Base-by-base conservation (phyloP, 257 asterid genomes). In the Pogostemon cablin region DNA sequence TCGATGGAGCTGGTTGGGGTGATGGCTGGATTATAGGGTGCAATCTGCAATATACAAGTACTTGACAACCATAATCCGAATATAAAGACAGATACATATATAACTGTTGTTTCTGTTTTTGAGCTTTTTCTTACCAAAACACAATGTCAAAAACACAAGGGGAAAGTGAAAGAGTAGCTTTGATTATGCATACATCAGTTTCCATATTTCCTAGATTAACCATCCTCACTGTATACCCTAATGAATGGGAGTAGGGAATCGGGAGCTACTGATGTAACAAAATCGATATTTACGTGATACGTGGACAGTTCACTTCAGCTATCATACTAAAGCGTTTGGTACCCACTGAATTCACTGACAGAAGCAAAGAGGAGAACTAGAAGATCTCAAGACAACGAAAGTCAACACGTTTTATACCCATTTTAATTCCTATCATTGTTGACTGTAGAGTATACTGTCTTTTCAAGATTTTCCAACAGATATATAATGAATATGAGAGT, bases 1-100 rank as follows among this genome's bases (percentile, higher is more conserved):
- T 92, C 98, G 9, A 86, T 44, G 65, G 98, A 93, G 79, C 97
- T 93, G 59, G 90, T 74, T 6, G 97, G 96, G 20, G 96, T 93
- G 50, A 71, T 71, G 2, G 96, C 92, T 66, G 88, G 88, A 62
- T 93, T 88, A 58, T 93, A 88, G 44, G 90, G 97, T 32, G 95
- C 89, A 43, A 90, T 83, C 98, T 93, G 92, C 80, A 72, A 62
- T 11, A 41, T 9, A 38, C 40, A 60, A 68, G 53, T 2, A 71
- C 3, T 38, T 56, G 43, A 59, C 35, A 49, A 73, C 63, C 54
- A 62, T 58, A 15, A 4, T 56, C 25, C 7, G 3, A 48, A 65
- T 37, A 2, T n/a, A 56, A 63, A 5, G 7, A 61, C 0, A 7
- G 44, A 47, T 4, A 40, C 1, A 32, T 17, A 49, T 5, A 17